Conservation (phyloP, 768 basidiomycete genomes). For the Phylloporus arenicola region DNA sequence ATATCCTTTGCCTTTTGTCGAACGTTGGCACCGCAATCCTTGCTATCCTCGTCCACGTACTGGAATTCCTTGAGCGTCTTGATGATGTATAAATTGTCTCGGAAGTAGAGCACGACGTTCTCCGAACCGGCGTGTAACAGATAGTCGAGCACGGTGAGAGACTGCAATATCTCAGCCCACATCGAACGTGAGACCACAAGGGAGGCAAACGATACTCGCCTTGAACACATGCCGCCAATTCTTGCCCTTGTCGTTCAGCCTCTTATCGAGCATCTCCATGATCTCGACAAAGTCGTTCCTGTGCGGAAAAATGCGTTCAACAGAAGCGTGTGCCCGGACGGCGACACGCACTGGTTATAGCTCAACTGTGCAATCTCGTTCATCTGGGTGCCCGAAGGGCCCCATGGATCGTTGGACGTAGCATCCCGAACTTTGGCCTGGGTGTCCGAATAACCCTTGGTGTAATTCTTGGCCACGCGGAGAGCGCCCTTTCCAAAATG, state of each 20-base stretch:
- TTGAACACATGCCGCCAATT: slow-evolving; percentile 99
- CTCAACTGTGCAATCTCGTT: slow-evolving; percentile 97
- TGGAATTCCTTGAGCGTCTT: slow-evolving; percentile 99
- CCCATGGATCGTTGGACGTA: slow-evolving; percentile 97
- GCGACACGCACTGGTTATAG: slow-evolving; percentile 78
- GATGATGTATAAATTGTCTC: slow-evolving; percentile 94
- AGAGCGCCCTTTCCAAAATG: slow-evolving; percentile 81
- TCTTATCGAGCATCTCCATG: slow-evolving; percentile 99
- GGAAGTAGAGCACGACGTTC: slow-evolving; percentile 98
- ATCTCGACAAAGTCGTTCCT: slow-evolving; percentile 97
- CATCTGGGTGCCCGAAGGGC: slow-evolving; percentile 97
- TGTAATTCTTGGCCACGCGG: slow-evolving; percentile 91
- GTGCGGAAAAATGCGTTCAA: background rate
- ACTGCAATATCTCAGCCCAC: slow-evolving; percentile 38
- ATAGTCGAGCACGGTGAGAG: slow-evolving; percentile 92
- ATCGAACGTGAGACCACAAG: background rate
- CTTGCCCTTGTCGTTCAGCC: slow-evolving; percentile 98
- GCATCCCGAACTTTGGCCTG: slow-evolving; percentile 96
- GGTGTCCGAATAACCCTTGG: slow-evolving; percentile 91
- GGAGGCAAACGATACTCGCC: slow-evolving; percentile 36
- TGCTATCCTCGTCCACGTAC: slow-evolving; percentile 88
- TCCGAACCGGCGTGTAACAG: slow-evolving; percentile 94
- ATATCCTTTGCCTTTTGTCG: slow-evolving; percentile 98
- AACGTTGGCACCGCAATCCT: slow-evolving; percentile 98
- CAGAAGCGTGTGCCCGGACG: background rate